phyloP scores from a whole-genome alignment of 2,329 filamentous ascomycete species.

The Ceratocystis colombiana region DNA sequence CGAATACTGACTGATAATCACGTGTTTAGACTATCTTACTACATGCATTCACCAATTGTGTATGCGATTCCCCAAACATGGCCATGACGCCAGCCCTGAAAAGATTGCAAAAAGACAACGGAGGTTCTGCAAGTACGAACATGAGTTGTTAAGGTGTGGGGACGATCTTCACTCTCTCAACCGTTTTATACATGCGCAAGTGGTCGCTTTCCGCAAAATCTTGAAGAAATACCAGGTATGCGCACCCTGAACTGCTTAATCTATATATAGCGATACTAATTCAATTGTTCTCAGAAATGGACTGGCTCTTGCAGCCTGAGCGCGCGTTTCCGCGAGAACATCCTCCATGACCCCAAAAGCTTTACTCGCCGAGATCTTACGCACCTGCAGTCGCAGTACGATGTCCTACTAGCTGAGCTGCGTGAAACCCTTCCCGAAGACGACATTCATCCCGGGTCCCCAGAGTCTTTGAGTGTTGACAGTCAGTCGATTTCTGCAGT shows the following conservation, averaged over 20 bases:
- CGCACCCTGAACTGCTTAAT: background rate
- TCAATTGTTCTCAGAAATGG: conserved; percentile 53
- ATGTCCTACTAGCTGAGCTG: conserved; percentile 41
- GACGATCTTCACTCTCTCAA: conserved; percentile 61
- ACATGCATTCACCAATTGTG: conserved; percentile 41
- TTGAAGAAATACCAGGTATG: conserved; percentile 70
- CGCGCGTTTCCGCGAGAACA: conserved; percentile 54
- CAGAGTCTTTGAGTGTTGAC: conserved; percentile 30
- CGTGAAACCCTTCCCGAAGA: conserved; percentile 38
- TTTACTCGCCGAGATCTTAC: conserved; percentile 59
- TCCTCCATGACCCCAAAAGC: conserved; percentile 57
- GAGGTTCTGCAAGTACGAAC: conserved; percentile 45
- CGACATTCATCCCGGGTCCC: conserved; percentile 35
- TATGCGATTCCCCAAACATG: conserved; percentile 34
- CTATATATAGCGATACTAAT: conserved; percentile 9
- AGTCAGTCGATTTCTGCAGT: conserved; percentile 18
- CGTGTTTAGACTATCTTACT: conserved; percentile 39
- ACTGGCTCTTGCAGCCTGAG: conserved; percentile 59
- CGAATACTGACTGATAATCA: conserved; percentile 27
- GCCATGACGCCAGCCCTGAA: conserved; percentile 27
- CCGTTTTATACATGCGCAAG: conserved; percentile 63
- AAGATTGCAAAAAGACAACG: conserved; percentile 38
- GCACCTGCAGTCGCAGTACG: conserved; percentile 42
- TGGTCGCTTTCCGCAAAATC: conserved; percentile 69
- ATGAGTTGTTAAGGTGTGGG: conserved; percentile 47